Evolutionary conservation across 352 stramenopile genomes (phyloP), one percentile per base, ranked within the genome.

Genomic region (Phytopythium helicoides): DNA sequence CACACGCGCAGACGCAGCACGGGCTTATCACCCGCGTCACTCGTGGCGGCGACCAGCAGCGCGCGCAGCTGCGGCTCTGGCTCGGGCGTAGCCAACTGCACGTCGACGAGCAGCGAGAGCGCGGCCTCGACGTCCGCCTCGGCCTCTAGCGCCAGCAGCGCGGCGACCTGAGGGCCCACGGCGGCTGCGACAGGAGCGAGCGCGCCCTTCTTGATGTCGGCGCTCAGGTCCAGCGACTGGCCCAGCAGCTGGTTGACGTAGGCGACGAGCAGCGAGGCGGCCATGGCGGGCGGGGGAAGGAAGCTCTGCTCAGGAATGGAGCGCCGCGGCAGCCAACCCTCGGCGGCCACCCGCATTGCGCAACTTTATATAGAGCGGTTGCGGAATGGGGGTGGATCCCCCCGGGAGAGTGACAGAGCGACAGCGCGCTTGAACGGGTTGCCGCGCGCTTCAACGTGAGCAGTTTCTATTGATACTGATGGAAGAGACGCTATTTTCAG

Each of bases 241-340:
- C 76, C 73, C 34, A 92, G 65, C 44, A 94, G 79, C 68, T 82
- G 88, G 67, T 86, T 86, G 54, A 90, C 81, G 58, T 90, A 91
- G 50, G 78, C 52, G 54, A 88, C 66, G 56, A 94, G 73, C 52
- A 92, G 71, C 49, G 77, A 67, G 45, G 74, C 71, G 47, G 47
- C 28, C 28, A 33, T 33, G 28, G 28, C 28, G 28, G 28, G 28
- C 28, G 28, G 28, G 28, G 28, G 9, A 33, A 33, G 5, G 28
- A 9, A 33, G 28, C 5, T 33, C 5, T 10, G 28, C 28, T 5
- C 28, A 33, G 28, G 5, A n/a, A n/a, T n/a, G n/a, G n/a, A n/a
- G n/a, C n/a, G n/a, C n/a, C n/a, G n/a, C n/a, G n/a, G n/a, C n/a
- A n/a, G n/a, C n/a, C n/a, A n/a, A n/a, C n/a, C n/a, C n/a, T n/a